Percentiles rank a stretch among this genome's conserved stretches.
phyloP scores from a whole-genome alignment of 305 asterid genomes.

The Fraxinus latifolia region DNA sequence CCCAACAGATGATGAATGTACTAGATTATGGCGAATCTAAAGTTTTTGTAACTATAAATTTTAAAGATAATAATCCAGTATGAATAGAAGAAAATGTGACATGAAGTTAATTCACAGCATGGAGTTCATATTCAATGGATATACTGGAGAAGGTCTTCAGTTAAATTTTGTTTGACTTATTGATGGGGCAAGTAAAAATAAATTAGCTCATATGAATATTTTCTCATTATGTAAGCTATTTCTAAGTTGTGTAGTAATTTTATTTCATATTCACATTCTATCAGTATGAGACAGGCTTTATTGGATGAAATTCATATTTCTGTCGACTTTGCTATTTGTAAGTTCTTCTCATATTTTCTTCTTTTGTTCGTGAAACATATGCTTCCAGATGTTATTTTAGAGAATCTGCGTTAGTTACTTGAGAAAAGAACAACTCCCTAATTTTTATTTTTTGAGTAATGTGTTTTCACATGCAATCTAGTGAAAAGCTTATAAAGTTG shows the following conservation, averaged over 20 bases:
- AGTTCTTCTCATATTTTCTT: background rate
- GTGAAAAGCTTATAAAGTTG: background rate
- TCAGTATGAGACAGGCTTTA: background rate
- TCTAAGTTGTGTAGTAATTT: background rate
- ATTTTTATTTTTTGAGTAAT: background rate
- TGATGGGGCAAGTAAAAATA: background rate
- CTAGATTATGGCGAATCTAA: background rate
- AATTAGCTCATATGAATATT: background rate
- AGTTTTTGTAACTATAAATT: background rate
- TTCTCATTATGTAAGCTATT: background rate
- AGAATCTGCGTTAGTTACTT: background rate
- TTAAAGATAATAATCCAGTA: background rate
- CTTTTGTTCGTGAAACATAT: background rate
- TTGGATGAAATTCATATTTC: background rate
- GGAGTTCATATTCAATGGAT: background rate
- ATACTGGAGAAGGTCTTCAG: background rate
- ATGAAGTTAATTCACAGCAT: background rate
- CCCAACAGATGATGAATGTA: background rate
- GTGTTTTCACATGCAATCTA: conserved; percentile 15
- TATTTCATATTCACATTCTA: background rate
- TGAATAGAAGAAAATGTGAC: background rate
- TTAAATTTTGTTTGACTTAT: background rate
- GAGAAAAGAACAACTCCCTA: background rate
- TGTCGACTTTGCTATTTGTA: background rate
- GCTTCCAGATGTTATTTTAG: background rate